phyloP scores from a whole-genome alignment of 2,329 filamentous ascomycete species.

The Scedosporium apiospermum region DNA sequence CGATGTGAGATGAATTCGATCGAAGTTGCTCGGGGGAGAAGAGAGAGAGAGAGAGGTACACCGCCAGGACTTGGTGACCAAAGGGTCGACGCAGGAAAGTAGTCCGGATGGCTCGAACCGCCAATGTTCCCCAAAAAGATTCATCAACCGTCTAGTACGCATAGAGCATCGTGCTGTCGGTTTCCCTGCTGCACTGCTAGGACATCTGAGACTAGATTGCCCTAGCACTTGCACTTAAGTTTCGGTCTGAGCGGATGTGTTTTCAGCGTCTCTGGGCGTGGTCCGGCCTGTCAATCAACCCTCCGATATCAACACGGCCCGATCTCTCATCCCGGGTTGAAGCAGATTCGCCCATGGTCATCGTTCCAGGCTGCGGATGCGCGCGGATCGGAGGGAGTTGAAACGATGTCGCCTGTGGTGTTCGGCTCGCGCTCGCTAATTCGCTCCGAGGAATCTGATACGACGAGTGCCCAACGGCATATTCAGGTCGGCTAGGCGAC shows the following conservation, averaged over 20 bases:
- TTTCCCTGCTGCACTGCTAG: neutral
- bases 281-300: conserved; percentile 50
- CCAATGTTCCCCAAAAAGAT: too few species aligned
- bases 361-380: conserved; percentile 11
- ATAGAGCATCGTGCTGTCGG: too few species aligned
- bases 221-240: neutral
- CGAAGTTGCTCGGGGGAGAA: too few species aligned
- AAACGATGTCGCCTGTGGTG: conserved; percentile 5
- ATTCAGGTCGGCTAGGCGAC: conserved; percentile 34
- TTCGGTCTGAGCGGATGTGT: neutral
- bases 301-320: conserved; percentile 48
- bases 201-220: neutral
- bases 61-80: too few species aligned
- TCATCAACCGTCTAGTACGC: too few species aligned
- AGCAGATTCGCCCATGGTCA: neutral
- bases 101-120: too few species aligned
- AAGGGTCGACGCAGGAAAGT: too few species aligned
- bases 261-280: conserved; percentile 15
- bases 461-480: conserved; percentile 30
- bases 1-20: too few species aligned
- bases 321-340: neutral
- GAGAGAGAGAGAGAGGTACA: too few species aligned
- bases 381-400: conserved; percentile 40
- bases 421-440: conserved; percentile 22
- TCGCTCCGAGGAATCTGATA: conserved; percentile 48